A percentile compares a stretch with the other conserved stretches of the same genome.
Evolutionary conservation across 2,329 filamentous ascomycete species (phyloP).

Genomic region (Pseudogymnoascus sp.): DNA sequence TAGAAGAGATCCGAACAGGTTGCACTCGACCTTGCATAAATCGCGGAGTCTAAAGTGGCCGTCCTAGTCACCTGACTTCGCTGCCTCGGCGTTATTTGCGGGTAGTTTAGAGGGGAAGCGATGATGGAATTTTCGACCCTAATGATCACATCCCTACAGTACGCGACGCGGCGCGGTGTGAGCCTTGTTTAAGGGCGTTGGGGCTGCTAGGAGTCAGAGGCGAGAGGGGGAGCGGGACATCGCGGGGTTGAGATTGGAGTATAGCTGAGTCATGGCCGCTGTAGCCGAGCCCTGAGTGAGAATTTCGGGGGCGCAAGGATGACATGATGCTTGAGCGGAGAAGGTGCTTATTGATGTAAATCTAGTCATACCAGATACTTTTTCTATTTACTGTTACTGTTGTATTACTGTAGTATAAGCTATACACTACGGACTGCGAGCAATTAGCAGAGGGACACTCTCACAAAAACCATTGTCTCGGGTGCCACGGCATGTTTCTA

Average conservation of each 20-base stretch:
- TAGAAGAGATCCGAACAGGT: background rate
- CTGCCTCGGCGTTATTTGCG: background rate
- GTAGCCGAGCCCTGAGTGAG: background rate
- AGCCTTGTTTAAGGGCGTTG: background rate
- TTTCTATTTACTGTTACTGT: background rate
- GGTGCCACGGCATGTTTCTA: background rate
- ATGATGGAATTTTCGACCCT: background rate
- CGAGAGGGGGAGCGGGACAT: background rate
- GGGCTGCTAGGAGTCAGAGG: background rate
- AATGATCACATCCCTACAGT: background rate
- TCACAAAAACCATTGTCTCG: background rate
- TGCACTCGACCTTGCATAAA: background rate
- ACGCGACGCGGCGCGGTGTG: background rate
- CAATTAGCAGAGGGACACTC: background rate
- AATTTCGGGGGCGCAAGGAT: background rate
- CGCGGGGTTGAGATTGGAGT: background rate
- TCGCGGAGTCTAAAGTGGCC: background rate
- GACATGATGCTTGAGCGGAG: background rate
- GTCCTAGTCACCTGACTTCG: constrained; percentile 2
- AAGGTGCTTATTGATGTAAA: too few relatives aligned
- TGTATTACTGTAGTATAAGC: background rate
- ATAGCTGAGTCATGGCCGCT: background rate
- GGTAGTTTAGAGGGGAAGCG: background rate
- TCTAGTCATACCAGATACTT: background rate
- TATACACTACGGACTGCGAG: background rate